These are phyloP conservation scores for Starmerella bombi DNA, from an alignment of 805 yeast species.

Conservation along the genomic window DNA sequence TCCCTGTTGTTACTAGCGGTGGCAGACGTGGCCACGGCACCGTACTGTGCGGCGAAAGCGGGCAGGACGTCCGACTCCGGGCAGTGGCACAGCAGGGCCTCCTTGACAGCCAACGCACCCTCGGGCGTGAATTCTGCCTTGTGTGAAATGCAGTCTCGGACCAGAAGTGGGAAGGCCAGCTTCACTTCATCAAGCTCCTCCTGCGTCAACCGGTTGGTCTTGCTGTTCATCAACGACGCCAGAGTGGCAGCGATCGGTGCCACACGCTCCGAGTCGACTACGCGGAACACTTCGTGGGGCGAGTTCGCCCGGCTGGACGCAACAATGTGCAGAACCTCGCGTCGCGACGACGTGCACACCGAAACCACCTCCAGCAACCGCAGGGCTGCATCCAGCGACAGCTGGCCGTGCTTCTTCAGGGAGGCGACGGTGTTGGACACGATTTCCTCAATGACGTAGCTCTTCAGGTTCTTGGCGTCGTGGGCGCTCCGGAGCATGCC, in stretches of 20 bases:
- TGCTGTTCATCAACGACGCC: conserved; percentile 3
- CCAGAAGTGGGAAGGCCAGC: conserved; percentile 9
- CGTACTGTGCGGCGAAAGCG: background rate
- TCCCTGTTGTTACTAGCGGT: background rate
- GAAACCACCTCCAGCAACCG: conserved; percentile 15
- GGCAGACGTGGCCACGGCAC: background rate
- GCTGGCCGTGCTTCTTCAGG: conserved; percentile 1
- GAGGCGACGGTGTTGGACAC: conserved; percentile 5
- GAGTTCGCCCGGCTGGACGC: conserved; percentile 17
- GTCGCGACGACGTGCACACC: conserved; percentile 13
- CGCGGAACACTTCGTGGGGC: conserved; percentile 8
- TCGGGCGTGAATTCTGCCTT: background rate
- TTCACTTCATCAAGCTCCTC: conserved; percentile 6
- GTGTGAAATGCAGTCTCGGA: conserved; percentile 11
- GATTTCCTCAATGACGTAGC: conserved; percentile 19
- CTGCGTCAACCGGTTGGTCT: conserved; percentile 1
- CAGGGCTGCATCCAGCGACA: conserved; percentile 14
- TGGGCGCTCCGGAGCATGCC: conserved; percentile 7
- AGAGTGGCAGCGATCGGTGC: conserved; percentile 2
- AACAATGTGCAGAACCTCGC: conserved; percentile 16
- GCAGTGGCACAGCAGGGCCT: conserved; percentile 5
- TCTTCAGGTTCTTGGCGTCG: conserved; percentile 5
- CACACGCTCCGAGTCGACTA: conserved; percentile 2
- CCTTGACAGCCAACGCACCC: conserved; percentile 6
- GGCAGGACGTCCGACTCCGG: background rate